Base-by-base conservation (phyloP, 345 rosid genomes). In the Citrus inodora region DNA sequence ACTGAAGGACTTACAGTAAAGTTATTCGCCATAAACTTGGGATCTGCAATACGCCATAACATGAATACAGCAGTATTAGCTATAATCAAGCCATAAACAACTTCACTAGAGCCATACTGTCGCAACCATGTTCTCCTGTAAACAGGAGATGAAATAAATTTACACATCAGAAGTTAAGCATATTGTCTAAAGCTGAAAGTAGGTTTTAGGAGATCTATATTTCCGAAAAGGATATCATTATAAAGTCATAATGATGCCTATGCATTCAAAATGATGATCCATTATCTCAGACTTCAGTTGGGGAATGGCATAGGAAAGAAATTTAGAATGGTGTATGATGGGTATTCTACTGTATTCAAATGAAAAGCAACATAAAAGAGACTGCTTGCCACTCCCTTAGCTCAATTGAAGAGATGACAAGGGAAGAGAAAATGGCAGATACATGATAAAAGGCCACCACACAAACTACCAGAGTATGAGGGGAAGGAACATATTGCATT, bases 1-100 rank as follows among this genome's bases (percentile, higher is more conserved):
- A 62, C 60, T 25, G 22, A 81, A 80, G 81, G 73, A 78, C 93
- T 84, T 82, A 95, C 99, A 83, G 89, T 95, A 84, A 95, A 95
- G 82, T 95, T 90, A 13, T 89, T 76, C 70, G 70, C 53, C 99
- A 95, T 93, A 87, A 92, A 93, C 30, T 40, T 82, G 28, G 40
- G 61, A 85, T 88, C 81, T 14, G 86, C 92, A 68, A 91, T 76
- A 53, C 88, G 87, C 99, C 97, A 92, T 83, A 90, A 83, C 48
- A 89, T 0, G 84, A 92, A 95, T 67, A 95, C 92, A 56, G 83
- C 90, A 84, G 86, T 74, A 83, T 95, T 93, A 67, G 93, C 87
- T 74, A 89, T 2, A 51, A 93, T 74, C 87, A 95, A 81, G 35
- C 95, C 94, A 78, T 87, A 85, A 78, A 95, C 92, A 80, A 90